Base-by-base conservation (phyloP, 148 eudicot species). In the Rhododendron molle region DNA sequence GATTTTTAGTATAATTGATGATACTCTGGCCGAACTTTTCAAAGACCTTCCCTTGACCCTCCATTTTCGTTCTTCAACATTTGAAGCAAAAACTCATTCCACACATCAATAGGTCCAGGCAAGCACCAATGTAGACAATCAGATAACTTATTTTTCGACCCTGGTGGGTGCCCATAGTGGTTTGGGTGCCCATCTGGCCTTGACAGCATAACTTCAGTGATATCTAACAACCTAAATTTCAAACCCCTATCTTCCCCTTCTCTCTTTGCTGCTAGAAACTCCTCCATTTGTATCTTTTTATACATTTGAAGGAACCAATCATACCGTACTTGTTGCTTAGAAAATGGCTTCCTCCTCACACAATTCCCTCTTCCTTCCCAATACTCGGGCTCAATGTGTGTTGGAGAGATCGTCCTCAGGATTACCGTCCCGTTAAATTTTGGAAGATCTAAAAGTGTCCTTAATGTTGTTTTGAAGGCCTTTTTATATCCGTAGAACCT, bases 51-150 rank as follows among this genome's bases (percentile, higher is more conserved):
- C 73, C 87, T 76, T 28, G 82, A 78, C 80, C 80, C 88, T 72
- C 83, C 81, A 20, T 26, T 43, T 32, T 88, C 92, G 78, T 90
- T 88, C 81, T 85, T 91, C 77, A 94, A 54, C 83, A 93, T 79
- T 74, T 94, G 92, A 74, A 90, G 89, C 91, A 94, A 85, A 86
- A 94, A 86, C 80, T 89, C 89, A 73, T 88, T 89, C 93, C 93
- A 91, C 2, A 72, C 28, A 82, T 91, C 93, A 84, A 95, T 93
- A 13, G 96, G 92, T 9, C 98, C 96, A 23, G 97, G 97, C 76
- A 95, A 83, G 34, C 98, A 95, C 95, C 96, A 95, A 90, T 95
- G 98, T 15, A 95, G 93, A 88, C 98, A 95, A 78, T 93, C 98
- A 65, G 91, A 88, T 65, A 89, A 87, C 1, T 83, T 86, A 76